Evolutionary conservation across 176 grass and related monocot genomes (phyloP).

Genomic region (Canna indica): DNA sequence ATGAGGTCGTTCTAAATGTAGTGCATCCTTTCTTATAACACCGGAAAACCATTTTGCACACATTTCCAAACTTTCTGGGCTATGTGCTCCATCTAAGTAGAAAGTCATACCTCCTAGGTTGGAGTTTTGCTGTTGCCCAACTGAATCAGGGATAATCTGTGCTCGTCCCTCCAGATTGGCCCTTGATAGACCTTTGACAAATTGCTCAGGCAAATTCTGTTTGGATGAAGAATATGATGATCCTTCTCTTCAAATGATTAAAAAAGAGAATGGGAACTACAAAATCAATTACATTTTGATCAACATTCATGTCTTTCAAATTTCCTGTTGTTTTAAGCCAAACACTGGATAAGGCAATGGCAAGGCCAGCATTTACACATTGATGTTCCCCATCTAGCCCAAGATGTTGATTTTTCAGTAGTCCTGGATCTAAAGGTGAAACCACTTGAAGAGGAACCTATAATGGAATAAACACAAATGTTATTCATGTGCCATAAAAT

Average conservation of each 20-base stretch:
- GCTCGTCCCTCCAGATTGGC: conserved; percentile 70
- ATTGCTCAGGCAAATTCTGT: conserved; percentile 58
- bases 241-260: neutral
- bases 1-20: conserved; percentile 15
- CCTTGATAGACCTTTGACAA: conserved; percentile 41
- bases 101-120: conserved; percentile 36
- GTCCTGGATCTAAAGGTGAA: conserved; percentile 49
- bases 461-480: neutral
- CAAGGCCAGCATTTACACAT: conserved; percentile 77
- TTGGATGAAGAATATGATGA: conserved; percentile 22
- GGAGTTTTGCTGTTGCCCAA: conserved; percentile 21
- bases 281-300: conserved; percentile 39
- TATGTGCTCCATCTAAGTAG: conserved; percentile 75
- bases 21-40: conserved; percentile 37
- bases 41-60: conserved; percentile 85
- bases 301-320: conserved; percentile 30
- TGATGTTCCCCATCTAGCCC: conserved; percentile 81
- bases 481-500: neutral
- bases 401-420: conserved; percentile 57
- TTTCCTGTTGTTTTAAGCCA: conserved; percentile 72
- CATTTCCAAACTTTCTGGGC: conserved; percentile 90
- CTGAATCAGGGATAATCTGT: conserved; percentile 38
- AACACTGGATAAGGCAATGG: conserved; percentile 67
- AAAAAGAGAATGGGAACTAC: conserved; percentile 15
- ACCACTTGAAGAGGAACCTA: conserved; percentile 68